A percentile compares a stretch with the other conserved stretches of the same genome.
phyloP scores from a whole-genome alignment of 2,329 filamentous ascomycete genomes.

The Coniochaeta hoffmannii region DNA sequence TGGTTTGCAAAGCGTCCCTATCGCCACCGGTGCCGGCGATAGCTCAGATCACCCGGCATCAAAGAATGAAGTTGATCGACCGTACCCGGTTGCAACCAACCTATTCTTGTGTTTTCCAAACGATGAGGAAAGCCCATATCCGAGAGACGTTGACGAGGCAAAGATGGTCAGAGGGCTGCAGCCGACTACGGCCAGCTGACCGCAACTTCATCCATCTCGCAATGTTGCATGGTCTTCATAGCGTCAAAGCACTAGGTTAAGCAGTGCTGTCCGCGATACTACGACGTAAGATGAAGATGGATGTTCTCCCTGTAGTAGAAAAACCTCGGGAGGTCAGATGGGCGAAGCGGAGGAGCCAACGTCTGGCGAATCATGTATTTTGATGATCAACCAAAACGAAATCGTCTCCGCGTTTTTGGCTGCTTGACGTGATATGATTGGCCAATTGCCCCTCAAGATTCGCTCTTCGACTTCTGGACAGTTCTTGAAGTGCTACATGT shows the following conservation, averaged over 20 bases:
- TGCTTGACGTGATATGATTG: neutral
- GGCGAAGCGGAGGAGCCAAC: neutral
- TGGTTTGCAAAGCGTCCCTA: neutral
- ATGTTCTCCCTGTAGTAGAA: neutral
- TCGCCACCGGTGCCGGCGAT: conserved; percentile 2
- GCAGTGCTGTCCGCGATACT: neutral
- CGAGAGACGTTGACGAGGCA: neutral
- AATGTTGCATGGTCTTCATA: neutral
- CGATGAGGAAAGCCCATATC: neutral
- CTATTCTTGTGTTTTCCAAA: neutral
- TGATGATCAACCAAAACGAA: neutral
- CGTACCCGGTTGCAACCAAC: neutral
- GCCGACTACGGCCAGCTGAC: neutral
- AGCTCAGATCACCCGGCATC: neutral
- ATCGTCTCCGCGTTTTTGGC: neutral
- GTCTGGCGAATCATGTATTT: neutral
- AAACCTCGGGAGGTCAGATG: neutral
- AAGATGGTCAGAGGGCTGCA: neutral
- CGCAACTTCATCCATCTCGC: neutral
- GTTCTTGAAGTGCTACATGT: no score
- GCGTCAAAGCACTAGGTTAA: neutral
- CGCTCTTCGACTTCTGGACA: neutral
- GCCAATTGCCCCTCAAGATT: neutral
- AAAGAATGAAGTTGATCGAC: neutral
- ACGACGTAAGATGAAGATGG: neutral